phyloP scores from a whole-genome alignment of 192 early-diverging fungal species.

The Paraglomus brasilianum region DNA sequence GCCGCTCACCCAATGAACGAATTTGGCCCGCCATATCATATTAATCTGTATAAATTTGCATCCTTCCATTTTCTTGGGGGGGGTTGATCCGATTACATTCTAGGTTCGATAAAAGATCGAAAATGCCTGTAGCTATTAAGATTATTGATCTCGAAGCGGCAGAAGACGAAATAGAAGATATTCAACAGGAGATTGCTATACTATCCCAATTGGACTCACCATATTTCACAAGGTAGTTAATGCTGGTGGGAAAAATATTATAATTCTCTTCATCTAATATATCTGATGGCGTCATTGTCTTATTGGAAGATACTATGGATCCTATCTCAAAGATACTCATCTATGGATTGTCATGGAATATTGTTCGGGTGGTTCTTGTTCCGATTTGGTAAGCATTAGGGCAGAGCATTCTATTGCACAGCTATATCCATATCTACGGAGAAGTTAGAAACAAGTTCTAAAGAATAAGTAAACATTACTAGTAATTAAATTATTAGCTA shows the following conservation, averaged over 20 bases:
- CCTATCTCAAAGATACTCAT: slow-evolving; percentile 83
- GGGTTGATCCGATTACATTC: slow-evolving; percentile 42
- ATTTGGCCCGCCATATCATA: background rate
- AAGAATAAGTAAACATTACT: slow-evolving; percentile 3
- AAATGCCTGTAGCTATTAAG: slow-evolving; percentile 89
- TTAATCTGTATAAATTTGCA: background rate
- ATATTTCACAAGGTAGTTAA: slow-evolving; percentile 70
- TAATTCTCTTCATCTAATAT: background rate
- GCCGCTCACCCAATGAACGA: background rate
- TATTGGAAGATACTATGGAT: slow-evolving; percentile 75
- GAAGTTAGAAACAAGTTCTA: background rate
- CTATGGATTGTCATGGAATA: slow-evolving; percentile 99
- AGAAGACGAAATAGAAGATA: slow-evolving; percentile 99
- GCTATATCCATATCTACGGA: background rate
- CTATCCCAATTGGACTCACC: slow-evolving; percentile 89
- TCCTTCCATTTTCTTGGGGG: background rate
- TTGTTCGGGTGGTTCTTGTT: slow-evolving; percentile 91
- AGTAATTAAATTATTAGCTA: background rate
- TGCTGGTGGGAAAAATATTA: background rate
- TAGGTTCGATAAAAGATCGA: slow-evolving; percentile 66
- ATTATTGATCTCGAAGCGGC: slow-evolving; percentile 95
- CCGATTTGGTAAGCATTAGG: slow-evolving; percentile 70
- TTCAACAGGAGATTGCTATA: slow-evolving; percentile 96
- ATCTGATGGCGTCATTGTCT: slow-evolving; percentile 9
- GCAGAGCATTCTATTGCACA: background rate